Evolutionary conservation across 768 basidiomycete genomes (phyloP).

Genomic region (Rhizopogon rudus): DNA sequence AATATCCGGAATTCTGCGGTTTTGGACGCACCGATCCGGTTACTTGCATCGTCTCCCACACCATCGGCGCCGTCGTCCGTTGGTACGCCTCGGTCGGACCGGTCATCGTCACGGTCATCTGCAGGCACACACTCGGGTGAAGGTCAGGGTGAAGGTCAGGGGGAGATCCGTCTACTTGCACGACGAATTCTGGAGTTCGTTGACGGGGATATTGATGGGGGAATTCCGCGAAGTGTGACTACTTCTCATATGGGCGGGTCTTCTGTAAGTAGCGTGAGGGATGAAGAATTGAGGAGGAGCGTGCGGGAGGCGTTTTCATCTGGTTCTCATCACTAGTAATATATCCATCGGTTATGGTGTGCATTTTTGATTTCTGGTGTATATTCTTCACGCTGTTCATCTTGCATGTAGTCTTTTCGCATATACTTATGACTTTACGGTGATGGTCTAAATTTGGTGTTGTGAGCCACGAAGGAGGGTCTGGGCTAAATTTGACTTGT

Average conservation of each 20-base stretch:
- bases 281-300: constrained; percentile 79
- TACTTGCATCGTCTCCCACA: constrained; percentile 68
- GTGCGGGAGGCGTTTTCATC: constrained; percentile 79
- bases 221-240: constrained; percentile 54
- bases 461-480: neutral
- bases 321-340: constrained; percentile 42
- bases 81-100: constrained; percentile 70
- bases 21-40: constrained; percentile 82
- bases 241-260: constrained; percentile 68
- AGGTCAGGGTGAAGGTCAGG: constrained; percentile 51
- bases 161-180: constrained; percentile 82
- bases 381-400: neutral
- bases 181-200: constrained; percentile 84
- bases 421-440: neutral
- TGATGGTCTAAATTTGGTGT: too few species aligned
- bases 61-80: constrained; percentile 68
- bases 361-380: neutral
- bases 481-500: neutral
- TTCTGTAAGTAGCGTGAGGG: constrained; percentile 52
- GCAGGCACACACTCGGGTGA: constrained; percentile 83
- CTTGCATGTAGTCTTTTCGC: neutral
- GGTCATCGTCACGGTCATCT: constrained; percentile 64
- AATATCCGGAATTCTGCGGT: constrained; percentile 84
- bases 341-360: neutral
- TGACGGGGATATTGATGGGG: constrained; percentile 63